Evolutionary conservation across 805 yeast species (phyloP).

Genomic region (Metschnikowia koreensis): DNA sequence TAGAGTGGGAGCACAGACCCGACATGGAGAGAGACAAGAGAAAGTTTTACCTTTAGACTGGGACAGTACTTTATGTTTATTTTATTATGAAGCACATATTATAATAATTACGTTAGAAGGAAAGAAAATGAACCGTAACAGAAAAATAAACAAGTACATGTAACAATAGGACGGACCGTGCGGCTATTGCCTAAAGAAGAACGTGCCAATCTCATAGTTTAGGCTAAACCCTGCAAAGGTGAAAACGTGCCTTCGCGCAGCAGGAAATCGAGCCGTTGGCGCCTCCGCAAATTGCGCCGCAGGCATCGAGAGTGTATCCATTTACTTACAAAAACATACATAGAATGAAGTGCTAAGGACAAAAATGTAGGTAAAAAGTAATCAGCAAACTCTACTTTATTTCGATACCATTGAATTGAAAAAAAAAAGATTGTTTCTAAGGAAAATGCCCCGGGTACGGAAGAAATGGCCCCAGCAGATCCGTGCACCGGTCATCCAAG

Average conservation of each 20-base stretch:
- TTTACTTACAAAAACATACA: no score
- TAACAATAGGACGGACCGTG: neutral
- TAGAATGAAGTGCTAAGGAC: neutral
- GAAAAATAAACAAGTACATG: no score
- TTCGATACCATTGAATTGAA: no score
- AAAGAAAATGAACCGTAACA: neutral
- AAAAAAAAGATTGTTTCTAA: no score
- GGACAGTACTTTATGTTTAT: neutral
- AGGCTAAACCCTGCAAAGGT: neutral
- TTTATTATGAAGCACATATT: no score
- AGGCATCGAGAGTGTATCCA: no score
- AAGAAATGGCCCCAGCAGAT: neutral
- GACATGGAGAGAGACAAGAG: constrained; percentile 96
- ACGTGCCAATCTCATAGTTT: neutral
- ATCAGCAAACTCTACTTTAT: no score
- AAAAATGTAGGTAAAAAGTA: neutral
- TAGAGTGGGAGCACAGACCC: constrained; percentile 95
- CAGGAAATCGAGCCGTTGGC: neutral
- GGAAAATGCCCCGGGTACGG: no score
- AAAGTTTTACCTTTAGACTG: constrained; percentile 70
- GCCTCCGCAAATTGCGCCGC: neutral
- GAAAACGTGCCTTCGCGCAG: neutral
- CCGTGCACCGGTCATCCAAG: neutral
- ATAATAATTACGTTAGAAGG: neutral
- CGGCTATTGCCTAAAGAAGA: neutral